Evolutionary conservation across 2,329 filamentous ascomycete genomes (phyloP), one percentile per base, ranked within the genome.

Genomic region (Aspergillus sp.): DNA sequence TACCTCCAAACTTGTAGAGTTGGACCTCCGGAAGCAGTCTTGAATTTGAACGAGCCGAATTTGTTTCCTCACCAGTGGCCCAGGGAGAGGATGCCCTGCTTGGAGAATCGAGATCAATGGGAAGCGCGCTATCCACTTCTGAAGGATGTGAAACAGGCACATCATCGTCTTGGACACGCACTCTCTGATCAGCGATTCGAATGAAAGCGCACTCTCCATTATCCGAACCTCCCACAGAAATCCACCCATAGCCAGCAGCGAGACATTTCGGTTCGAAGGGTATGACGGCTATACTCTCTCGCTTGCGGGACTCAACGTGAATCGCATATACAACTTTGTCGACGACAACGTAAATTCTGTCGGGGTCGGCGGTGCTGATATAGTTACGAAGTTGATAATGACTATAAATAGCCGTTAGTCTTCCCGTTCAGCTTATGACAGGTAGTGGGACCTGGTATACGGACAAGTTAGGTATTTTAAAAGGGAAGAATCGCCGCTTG

Each of bases 141-240:
- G 72, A 59, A 30, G 53, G 59, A 52, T 54, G 55, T 35, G 53
- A 64, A 37, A 63, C 63, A 41, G 70, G 67, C 42, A 61, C 63
- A 55, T 65, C 71, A 51, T 61, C 65, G 46, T 39, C 37, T 19
- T 60, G 65, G 57, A 45, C 65, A 60, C 54, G 69, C 68, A 59
- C 51, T 63, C 62, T 61, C 48, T 53, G 51, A 43, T 69, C 61
- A 52, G 66, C 59, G 39, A 90, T 74, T 56, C 80, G 82, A 60
- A 95, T 85, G 47, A 89, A 84, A 25, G 87, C 84, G 63, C 95
- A 95, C 63, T 94, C 86, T 49, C 93, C 93, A 55, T 83, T 82
- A 60, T 95, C 86, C 50, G 78, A 77, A 37, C 91, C 91, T 42
- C 91, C 93, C 42, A 90, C 88, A 60, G 88, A 95, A 33, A 97